Base-by-base conservation (phyloP, 192 early-diverging fungal species). In the Chytriomyces sp. region DNA sequence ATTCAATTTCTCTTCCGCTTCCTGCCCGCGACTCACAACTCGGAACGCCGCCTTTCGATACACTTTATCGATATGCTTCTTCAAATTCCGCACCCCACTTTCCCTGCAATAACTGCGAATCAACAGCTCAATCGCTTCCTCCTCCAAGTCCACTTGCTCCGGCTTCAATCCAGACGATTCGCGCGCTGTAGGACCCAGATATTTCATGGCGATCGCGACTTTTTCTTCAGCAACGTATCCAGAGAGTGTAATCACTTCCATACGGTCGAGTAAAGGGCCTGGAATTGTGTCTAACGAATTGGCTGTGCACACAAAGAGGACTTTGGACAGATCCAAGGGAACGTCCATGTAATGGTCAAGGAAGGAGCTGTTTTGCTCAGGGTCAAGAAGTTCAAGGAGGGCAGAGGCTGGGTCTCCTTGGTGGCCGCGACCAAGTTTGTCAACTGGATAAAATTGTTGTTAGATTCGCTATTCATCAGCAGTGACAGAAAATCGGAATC, bases 301-400 rank as follows among this genome's bases (percentile, higher is more conserved):
- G 53, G 98, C 98, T 1, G 98, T 99, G 85, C 98, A 99, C 23
- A 99, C 96, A 89, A 99, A 99, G 45, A 99, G 85, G 3, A 99
- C 96, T 81, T 97, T 96, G 76, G 98, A 99, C 43, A 99, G 87
- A 79, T 99, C 96, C 10, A 99, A 89, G 0, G 98, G 96, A 10
- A 99, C 94, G 82, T 99, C 98, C 95, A 99, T 96, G 89, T 99
- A 99, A 83, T 99, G 98, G 85, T 99, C 98, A 69, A 99, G 88
- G 86, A 99, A 99, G 4, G 94, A 92, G 59, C 85, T 89, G 83
- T 99, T 99, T 80, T 99, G 98, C 80, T 99, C 98, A 10, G 98
- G 98, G 68, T 99, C 98, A 16, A 99, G 85, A 48, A 99, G 85
- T 83, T 99, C 98, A 4, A 99, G 83, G 60, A 99, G 88, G 9